Evolutionary conservation across 164 flowering plant genomes (phyloP), one percentile per base, ranked within the genome.

Genomic region (Stephania japonica): DNA sequence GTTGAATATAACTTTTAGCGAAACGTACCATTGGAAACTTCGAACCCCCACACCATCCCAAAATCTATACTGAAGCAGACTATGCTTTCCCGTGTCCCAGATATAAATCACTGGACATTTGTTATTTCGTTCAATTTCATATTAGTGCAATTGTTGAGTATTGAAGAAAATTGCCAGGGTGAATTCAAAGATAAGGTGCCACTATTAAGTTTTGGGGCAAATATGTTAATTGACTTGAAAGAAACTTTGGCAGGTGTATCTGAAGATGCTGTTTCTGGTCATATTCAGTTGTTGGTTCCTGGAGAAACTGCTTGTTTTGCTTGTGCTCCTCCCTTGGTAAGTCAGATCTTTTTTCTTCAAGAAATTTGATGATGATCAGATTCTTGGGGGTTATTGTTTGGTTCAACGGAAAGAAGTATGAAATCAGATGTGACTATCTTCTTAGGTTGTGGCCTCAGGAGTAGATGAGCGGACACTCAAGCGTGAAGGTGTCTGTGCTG

Each of bases 281-380:
- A 95, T 79, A 92, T 95, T 82, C 99, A 95, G 65, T 77, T 95
- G 80, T 77, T 95, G 78, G 78, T 95, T 81, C 99, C 99, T 68
- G 99, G 99, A 78, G 99, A 95, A 88, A 91, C 93, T 68, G 99
- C 99, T 64, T 95, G 99, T 86, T 95, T 95, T 85, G 99, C 99
- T 44, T 95, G 99, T 85, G 99, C 93, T 66, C 99, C 99, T 77
- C 99, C 99, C 77, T 77, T 95, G 97, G 99, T 95, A 87, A n/a
- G 88, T 80, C 73, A 47, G 16, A 13, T 19, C 24, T 68, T 67
- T 42, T 61, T 19, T 38, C 26, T n/a, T 32, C 6, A 16, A 19
- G 64, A 21, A 21, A 59, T 59, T 59, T 16, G 21, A 5, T 59
- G 64, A 59, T n/a, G 64, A n/a, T 59, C 24, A 14, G n/a, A 6